Percentiles rank a stretch among this genome's conserved stretches.
Conservation (phyloP, 2,329 filamentous ascomycete genomes). For the Neonectria punicea region DNA sequence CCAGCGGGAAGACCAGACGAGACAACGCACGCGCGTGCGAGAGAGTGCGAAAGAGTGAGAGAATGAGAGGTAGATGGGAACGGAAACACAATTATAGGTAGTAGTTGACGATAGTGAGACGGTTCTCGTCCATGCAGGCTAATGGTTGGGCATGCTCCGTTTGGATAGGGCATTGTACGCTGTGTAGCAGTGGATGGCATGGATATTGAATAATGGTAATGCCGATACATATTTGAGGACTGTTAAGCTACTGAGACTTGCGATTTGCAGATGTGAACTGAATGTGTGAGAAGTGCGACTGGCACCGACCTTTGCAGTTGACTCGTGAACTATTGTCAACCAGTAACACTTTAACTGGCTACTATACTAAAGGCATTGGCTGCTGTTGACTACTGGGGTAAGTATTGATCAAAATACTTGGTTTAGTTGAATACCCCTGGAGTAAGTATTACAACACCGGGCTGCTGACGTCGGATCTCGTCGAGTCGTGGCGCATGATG, state of each 20-base stretch:
- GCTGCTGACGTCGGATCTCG: background rate
- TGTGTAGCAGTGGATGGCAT: constrained; percentile 28
- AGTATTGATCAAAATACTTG: no score
- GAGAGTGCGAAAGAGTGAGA: constrained; percentile 5
- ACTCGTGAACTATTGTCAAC: no score
- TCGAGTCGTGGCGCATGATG: constrained; percentile 32
- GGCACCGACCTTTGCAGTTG: no score
- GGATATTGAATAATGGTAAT: constrained; percentile 48
- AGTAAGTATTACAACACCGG: background rate
- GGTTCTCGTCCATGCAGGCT: background rate
- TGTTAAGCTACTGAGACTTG: background rate
- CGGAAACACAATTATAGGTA: constrained; percentile 14
- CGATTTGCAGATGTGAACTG: background rate
- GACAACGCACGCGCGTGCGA: constrained; percentile 24
- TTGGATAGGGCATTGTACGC: constrained; percentile 37
- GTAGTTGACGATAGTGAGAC: background rate
- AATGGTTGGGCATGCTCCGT: constrained; percentile 21
- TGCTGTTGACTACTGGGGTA: background rate
- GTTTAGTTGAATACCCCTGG: no score
- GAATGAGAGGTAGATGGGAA: constrained; percentile 20
- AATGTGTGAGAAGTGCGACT: background rate
- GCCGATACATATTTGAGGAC: constrained; percentile 27
- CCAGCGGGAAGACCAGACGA: constrained; percentile 19
- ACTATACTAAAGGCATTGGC: background rate
- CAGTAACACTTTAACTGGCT: no score